Percentiles rank a stretch among this genome's conserved stretches.
Conservation (phyloP, 108 stramenopile genomes). For the Pseudonitzschia multiseries region DNA sequence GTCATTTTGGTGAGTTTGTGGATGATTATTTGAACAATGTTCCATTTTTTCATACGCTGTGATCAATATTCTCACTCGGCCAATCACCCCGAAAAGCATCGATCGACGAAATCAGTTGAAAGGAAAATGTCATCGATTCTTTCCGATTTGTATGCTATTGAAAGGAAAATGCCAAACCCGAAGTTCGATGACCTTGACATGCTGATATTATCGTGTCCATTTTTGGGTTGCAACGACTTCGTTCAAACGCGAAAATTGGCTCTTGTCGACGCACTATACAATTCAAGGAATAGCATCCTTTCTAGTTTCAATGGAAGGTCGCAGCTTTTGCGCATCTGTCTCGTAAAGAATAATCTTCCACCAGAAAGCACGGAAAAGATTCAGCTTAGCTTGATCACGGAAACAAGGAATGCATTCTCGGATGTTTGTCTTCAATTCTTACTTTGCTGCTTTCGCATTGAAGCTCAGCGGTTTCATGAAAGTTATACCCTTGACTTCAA, state of each 20-base stretch:
- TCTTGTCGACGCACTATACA: not conserved
- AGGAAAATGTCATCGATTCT: conserved; percentile 3
- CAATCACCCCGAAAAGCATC: not conserved
- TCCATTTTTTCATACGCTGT: not conserved
- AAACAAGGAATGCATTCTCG: not conserved
- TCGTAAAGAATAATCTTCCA: conserved; percentile 1
- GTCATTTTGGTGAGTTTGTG: conserved; percentile 4
- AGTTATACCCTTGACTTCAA: not conserved
- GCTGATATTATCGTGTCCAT: conserved; percentile 10
- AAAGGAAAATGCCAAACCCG: not conserved
- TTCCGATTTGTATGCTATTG: conserved; percentile 8
- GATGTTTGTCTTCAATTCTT: conserved; percentile 4
- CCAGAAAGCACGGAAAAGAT: conserved; percentile 8
- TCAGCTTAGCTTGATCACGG: conserved; percentile 14
- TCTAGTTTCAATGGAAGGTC: not conserved
- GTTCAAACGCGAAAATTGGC: not conserved
- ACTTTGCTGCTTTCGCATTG: not conserved
- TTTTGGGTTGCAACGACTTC: conserved; percentile 4
- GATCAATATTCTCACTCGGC: not conserved
- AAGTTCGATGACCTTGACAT: conserved; percentile 10
- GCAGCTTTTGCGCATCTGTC: conserved; percentile 4
- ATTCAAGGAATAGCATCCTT: not conserved
- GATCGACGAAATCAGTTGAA: not conserved
- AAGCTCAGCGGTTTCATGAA: not conserved
- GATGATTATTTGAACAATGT: not conserved